phyloP scores from a whole-genome alignment of 306 rosid species.

The Castanopsis chinensis region DNA sequence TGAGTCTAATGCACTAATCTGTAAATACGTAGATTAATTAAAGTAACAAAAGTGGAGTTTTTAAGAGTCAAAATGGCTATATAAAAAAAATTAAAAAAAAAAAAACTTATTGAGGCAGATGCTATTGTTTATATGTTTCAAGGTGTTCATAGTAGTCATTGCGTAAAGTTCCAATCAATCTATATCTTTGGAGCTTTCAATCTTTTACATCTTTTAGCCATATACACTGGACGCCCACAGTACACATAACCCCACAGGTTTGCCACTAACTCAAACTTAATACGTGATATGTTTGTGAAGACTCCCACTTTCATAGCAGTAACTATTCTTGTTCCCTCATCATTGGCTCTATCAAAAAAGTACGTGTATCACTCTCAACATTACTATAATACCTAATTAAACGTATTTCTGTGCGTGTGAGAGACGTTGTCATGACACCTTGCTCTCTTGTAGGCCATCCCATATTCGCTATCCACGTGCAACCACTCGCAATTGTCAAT shows the following conservation, averaged over 20 bases:
- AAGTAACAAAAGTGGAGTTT: no score
- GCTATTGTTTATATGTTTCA: no score
- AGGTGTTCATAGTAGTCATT: background rate
- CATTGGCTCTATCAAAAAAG: background rate
- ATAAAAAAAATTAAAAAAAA: no score
- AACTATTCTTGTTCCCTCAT: constrained; percentile 12
- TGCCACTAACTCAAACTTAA: background rate
- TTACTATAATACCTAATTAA: background rate
- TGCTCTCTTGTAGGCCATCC: background rate
- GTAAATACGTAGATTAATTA: no score
- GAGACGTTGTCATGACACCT: background rate
- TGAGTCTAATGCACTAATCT: no score
- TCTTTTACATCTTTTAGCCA: background rate
- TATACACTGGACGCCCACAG: constrained; percentile 2
- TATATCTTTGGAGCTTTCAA: background rate
- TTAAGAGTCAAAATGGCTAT: no score
- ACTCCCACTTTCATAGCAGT: constrained; percentile 11
- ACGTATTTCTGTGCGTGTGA: background rate
- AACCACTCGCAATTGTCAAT: background rate
- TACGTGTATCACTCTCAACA: background rate
- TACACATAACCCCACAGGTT: background rate
- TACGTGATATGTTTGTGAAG: background rate
- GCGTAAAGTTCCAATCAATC: background rate
- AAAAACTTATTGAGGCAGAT: no score
- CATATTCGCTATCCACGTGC: no score